Percentiles rank a stretch among this genome's conserved stretches.
Conservation (phyloP, 257 asterid species). For the Scutellaria barbata region DNA sequence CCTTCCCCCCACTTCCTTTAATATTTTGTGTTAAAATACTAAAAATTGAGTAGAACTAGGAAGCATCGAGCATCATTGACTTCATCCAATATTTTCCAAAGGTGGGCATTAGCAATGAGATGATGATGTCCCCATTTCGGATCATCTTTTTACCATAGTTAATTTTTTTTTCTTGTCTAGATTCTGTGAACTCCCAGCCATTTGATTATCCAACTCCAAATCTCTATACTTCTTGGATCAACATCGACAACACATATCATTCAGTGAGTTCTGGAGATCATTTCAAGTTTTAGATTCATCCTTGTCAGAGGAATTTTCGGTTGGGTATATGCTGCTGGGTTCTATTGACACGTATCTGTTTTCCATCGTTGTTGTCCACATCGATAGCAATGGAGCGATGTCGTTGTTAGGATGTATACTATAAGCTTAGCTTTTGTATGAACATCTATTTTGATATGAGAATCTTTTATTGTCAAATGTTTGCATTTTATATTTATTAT, state of each 20-base stretch:
- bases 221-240: constrained; percentile 41
- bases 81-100: too few relatives aligned
- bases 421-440: too few relatives aligned
- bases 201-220: constrained; percentile 44
- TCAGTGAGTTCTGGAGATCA: constrained; percentile 36
- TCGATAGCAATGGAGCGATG: constrained; percentile 31
- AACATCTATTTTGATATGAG: too few relatives aligned
- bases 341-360: constrained; percentile 50
- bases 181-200: constrained; percentile 36
- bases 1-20: too few relatives aligned
- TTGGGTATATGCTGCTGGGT: constrained; percentile 48
- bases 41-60: too few relatives aligned
- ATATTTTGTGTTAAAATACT: too few relatives aligned
- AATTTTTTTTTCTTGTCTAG: background rate
- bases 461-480: too few relatives aligned
- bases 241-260: constrained; percentile 38
- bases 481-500: too few relatives aligned
- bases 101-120: background rate
- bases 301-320: constrained; percentile 47
- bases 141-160: background rate
- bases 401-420: too few relatives aligned
- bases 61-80: too few relatives aligned
- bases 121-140: background rate
- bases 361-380: constrained; percentile 46
- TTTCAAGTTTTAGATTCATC: constrained; percentile 36